Evolutionary conservation across 1,139 yeast species (phyloP).

Genomic region (Suhomyces taliae): DNA sequence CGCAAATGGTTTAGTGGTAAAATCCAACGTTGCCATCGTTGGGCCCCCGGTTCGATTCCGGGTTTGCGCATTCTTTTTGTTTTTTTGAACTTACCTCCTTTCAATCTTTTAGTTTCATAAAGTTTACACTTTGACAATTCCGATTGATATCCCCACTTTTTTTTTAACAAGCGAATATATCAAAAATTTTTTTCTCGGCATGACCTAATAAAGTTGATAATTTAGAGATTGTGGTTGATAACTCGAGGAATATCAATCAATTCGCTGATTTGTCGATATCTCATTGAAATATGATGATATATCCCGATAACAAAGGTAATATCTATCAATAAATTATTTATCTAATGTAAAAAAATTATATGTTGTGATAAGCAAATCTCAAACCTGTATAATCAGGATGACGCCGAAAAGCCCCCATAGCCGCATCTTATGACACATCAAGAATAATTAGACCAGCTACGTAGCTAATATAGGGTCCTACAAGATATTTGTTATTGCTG

Average conservation of each 20-base stretch:
- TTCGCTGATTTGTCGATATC: too few relatives aligned
- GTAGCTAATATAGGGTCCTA: background rate
- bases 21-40: constrained; percentile 22
- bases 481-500: background rate
- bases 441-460: background rate
- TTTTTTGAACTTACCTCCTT: background rate
- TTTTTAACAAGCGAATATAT: too few relatives aligned
- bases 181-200: too few relatives aligned
- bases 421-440: background rate
- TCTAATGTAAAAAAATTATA: background rate
- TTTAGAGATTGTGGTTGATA: too few relatives aligned
- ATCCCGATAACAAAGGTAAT: constrained; percentile 1
- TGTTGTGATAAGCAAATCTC: background rate
- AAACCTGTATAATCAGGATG: background rate
- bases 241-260: too few relatives aligned
- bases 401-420: background rate
- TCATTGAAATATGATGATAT: too few relatives aligned
- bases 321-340: too few relatives aligned
- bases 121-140: too few relatives aligned
- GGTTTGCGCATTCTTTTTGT: constrained; percentile 16
- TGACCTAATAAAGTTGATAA: too few relatives aligned
- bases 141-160: too few relatives aligned
- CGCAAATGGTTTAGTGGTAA: constrained; percentile 22
- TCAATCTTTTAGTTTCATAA: background rate
- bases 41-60: constrained; percentile 23